phyloP scores from a whole-genome alignment of 768 basidiomycete genomes.

The Chalciporus piperatus region DNA sequence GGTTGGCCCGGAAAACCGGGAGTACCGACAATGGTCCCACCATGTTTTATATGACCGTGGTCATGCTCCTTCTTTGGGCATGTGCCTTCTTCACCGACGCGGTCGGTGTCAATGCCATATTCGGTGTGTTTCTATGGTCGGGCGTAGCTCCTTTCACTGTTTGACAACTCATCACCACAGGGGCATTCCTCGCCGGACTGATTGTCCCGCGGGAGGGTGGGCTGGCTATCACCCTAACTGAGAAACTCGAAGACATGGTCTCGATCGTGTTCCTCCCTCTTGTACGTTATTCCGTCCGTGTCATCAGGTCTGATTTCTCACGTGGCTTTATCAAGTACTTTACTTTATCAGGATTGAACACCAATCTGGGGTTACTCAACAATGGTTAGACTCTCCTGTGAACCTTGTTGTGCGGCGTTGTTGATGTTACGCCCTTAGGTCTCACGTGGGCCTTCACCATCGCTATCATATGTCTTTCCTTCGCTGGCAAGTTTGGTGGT shows the following conservation, averaged over 20 bases:
- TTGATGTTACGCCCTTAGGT: constrained; percentile 35
- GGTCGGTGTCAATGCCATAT: constrained; percentile 90
- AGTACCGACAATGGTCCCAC: constrained; percentile 81
- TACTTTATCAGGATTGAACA: constrained; percentile 85
- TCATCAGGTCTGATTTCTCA: not conserved
- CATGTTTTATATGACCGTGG: constrained; percentile 84
- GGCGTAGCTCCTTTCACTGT: not conserved
- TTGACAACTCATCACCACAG: constrained; percentile 29
- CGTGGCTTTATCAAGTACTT: constrained; percentile 64
- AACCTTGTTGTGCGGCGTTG: not conserved
- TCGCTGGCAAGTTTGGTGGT: constrained; percentile 85
- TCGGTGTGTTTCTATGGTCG: constrained; percentile 47
- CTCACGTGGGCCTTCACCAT: constrained; percentile 89
- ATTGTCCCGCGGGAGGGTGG: constrained; percentile 87
- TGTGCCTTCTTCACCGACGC: constrained; percentile 92
- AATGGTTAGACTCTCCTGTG: constrained; percentile 44
- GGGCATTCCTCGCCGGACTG: constrained; percentile 78
- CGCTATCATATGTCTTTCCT: constrained; percentile 75
- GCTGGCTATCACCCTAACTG: constrained; percentile 82
- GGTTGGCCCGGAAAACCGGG: constrained; percentile 76
- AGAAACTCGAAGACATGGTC: constrained; percentile 96
- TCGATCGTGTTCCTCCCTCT: constrained; percentile 86
- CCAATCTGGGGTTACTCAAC: constrained; percentile 81
- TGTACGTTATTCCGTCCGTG: constrained; percentile 35
- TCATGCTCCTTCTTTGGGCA: constrained; percentile 77